Conservation (phyloP, 2,329 filamentous ascomycete species). For the Tolypocladium paradoxum region DNA sequence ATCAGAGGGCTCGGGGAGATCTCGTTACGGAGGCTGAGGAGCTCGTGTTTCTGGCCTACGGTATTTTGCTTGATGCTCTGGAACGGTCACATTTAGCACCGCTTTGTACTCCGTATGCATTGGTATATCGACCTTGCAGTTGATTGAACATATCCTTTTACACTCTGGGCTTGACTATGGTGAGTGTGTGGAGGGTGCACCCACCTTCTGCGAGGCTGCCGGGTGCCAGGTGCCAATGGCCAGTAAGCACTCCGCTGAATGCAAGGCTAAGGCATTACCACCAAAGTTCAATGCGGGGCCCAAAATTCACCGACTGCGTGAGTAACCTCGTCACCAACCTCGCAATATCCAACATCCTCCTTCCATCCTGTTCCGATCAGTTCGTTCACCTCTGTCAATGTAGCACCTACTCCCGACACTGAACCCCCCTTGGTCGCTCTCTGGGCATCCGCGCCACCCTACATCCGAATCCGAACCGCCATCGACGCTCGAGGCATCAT, state of each 20-base stretch:
- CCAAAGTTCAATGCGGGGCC: not conserved
- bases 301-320: not conserved
- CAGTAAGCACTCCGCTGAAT: not conserved
- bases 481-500: not conserved
- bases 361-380: not conserved
- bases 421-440: not conserved
- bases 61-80: not conserved
- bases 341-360: not conserved
- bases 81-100: not conserved
- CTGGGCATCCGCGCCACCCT: not conserved
- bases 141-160: too few relatives aligned
- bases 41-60: not conserved
- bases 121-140: not conserved
- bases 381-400: not conserved
- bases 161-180: not conserved
- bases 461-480: not conserved
- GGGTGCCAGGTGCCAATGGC: not conserved
- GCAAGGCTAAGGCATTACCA: not conserved
- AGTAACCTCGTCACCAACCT: conserved; percentile 1
- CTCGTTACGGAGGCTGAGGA: not conserved
- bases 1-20: not conserved
- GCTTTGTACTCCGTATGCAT: not conserved
- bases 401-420: not conserved
- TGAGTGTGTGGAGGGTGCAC: too few relatives aligned
- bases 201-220: not conserved